Conservation (phyloP, 805 yeast species). For the Candida loeiensis region DNA sequence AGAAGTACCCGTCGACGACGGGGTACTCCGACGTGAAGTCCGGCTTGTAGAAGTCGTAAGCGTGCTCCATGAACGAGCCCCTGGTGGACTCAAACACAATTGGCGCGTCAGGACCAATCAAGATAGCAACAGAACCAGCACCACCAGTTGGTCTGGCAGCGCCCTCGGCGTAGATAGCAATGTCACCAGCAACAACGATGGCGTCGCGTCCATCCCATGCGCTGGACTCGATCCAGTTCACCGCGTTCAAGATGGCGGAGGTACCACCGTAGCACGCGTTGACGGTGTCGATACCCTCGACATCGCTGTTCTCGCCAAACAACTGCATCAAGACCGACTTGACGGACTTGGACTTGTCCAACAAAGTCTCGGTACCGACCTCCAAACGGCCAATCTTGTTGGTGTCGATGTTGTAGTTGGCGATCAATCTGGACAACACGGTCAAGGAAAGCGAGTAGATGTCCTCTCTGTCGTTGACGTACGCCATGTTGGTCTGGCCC, state of each 20-base stretch:
- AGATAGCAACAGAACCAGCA: slow-evolving; percentile 92
- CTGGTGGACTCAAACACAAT: slow-evolving; percentile 83
- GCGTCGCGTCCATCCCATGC: slow-evolving; percentile 99
- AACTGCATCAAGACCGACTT: slow-evolving; percentile 94
- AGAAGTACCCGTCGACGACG: slow-evolving; percentile 94
- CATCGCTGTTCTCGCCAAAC: slow-evolving; percentile 80
- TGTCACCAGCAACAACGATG: slow-evolving; percentile 94
- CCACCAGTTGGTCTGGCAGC: slow-evolving; percentile 99
- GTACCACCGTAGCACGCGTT: slow-evolving; percentile 99
- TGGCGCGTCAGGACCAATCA: slow-evolving; percentile 98
- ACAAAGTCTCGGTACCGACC: slow-evolving; percentile 96
- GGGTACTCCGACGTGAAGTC: slow-evolving; percentile 96
- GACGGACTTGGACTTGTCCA: slow-evolving; percentile 95
- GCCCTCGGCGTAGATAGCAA: slow-evolving; percentile 95
- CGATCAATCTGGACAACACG: slow-evolving; percentile 71
- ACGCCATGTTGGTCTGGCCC: slow-evolving; percentile 98
- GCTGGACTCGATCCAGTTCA: slow-evolving; percentile 94
- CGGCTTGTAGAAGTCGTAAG: slow-evolving; percentile 97
- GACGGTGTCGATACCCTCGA: slow-evolving; percentile 93
- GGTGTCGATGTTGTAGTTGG: slow-evolving; percentile 80
- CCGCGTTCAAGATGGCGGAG: slow-evolving; percentile 84
- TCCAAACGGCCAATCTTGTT: slow-evolving; percentile 86
- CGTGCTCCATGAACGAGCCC: slow-evolving; percentile 95
- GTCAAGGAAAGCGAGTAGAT: slow-evolving; percentile 92
- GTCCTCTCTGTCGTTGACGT: slow-evolving; percentile 96